phyloP scores from a whole-genome alignment of 371 early-diverging fungal species.

The Mortierella sp. region DNA sequence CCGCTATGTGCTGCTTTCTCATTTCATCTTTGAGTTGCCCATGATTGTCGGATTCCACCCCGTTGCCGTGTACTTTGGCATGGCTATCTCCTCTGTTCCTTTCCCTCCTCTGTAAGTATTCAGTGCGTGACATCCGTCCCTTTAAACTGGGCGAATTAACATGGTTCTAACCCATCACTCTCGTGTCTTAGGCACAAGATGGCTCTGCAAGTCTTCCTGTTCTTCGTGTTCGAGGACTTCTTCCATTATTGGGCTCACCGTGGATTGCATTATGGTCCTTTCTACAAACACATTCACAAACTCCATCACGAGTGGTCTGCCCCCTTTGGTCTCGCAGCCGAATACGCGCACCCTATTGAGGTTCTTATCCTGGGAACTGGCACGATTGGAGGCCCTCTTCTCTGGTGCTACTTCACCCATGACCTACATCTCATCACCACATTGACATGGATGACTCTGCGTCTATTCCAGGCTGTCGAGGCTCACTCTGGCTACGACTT shows the following conservation, averaged over 20 bases:
- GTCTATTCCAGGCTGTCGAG: conserved; percentile 88
- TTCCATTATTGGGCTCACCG: conserved; percentile 89
- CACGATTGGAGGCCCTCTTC: conserved; percentile 78
- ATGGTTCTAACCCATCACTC: conserved; percentile 57
- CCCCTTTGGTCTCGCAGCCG: conserved; percentile 89
- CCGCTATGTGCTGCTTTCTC: conserved; percentile 73
- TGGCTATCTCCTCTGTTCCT: conserved; percentile 82
- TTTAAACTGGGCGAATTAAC: not conserved
- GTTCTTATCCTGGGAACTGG: conserved; percentile 81
- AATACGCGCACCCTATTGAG: conserved; percentile 89
- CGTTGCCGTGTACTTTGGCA: conserved; percentile 81
- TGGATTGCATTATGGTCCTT: conserved; percentile 84
- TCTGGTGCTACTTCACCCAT: conserved; percentile 66
- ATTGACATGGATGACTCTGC: conserved; percentile 80
- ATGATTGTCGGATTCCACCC: conserved; percentile 90
- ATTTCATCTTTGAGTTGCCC: conserved; percentile 85
- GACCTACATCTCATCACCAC: conserved; percentile 83
- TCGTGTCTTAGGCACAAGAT: conserved; percentile 22
- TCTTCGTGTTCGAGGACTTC: conserved; percentile 85
- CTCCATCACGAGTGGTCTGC: conserved; percentile 93
- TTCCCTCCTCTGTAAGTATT: conserved; percentile 82
- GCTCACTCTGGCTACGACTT: conserved; percentile 96
- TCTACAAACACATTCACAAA: conserved; percentile 93
- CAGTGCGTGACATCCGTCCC: not conserved
- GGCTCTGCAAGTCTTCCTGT: conserved; percentile 69